phyloP scores from a whole-genome alignment of 768 basidiomycete genomes.

The Pleurotus sapidus region DNA sequence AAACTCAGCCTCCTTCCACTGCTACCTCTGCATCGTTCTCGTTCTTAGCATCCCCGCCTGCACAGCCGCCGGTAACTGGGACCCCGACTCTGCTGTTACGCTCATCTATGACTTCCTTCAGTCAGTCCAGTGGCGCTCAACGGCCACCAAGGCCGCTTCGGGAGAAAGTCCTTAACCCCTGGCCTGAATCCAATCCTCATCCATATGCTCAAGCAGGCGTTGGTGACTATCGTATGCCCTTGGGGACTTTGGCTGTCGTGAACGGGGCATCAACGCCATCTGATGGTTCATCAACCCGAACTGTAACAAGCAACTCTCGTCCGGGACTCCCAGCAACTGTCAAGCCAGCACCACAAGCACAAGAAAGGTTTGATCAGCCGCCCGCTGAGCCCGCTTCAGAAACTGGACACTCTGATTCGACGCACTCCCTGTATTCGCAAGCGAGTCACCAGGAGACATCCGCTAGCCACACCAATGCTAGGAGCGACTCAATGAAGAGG shows the following conservation, averaged over 20 bases:
- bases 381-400: background rate
- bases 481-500: background rate
- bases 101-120: background rate
- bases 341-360: background rate
- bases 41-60: background rate
- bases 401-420: conserved; percentile 3
- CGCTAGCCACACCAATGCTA: background rate
- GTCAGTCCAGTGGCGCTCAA: background rate
- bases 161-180: background rate
- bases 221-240: background rate
- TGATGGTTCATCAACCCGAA: background rate
- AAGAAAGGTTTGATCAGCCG: too few species aligned
- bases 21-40: background rate
- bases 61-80: background rate
- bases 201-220: background rate
- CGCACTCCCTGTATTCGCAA: conserved; percentile 1
- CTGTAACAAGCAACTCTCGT: background rate
- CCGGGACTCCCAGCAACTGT: background rate
- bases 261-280: background rate
- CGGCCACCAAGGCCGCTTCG: background rate
- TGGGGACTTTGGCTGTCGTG: background rate
- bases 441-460: background rate
- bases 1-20: background rate
- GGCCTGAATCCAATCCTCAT: background rate
- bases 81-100: conserved; percentile 1